phyloP scores from a whole-genome alignment of 2,329 filamentous ascomycete species.

The Cercospora zeae-maydis region DNA sequence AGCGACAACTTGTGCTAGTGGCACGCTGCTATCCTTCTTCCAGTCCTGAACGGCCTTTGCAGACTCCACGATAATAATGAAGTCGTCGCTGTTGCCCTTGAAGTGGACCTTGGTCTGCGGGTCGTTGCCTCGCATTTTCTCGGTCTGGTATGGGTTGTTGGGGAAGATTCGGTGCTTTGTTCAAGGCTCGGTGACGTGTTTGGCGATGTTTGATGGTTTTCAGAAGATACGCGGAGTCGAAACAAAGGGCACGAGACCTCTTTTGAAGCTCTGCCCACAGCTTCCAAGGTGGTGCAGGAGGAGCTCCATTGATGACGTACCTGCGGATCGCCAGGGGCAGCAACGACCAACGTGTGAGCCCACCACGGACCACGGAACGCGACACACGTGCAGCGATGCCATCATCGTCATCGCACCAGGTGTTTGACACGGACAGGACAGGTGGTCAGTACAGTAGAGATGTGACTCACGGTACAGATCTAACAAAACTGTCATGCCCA shows the following conservation, averaged over 20 bases:
- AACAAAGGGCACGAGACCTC: slow-evolving; percentile 5
- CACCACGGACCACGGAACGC: not conserved
- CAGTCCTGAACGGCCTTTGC: slow-evolving; percentile 69
- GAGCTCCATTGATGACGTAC: slow-evolving; percentile 9
- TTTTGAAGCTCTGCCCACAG: slow-evolving; percentile 14
- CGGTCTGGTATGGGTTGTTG: slow-evolving; percentile 3
- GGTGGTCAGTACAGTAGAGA: not conserved
- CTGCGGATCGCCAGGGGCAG: slow-evolving; percentile 8
- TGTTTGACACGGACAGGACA: not conserved
- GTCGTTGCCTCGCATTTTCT: slow-evolving; percentile 60
- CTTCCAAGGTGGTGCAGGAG: slow-evolving; percentile 13
- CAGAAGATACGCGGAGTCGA: not conserved
- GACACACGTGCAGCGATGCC: slow-evolving; percentile 1
- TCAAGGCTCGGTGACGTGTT: not conserved
- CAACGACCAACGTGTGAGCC: slow-evolving; percentile 2
- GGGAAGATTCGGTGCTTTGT: not conserved
- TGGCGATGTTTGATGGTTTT: slow-evolving; percentile 14
- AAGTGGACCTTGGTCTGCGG: slow-evolving; percentile 75
- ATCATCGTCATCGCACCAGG: slow-evolving; percentile 2
- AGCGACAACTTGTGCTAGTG: slow-evolving; percentile 79
- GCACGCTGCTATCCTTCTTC: slow-evolving; percentile 73
- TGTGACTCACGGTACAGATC: not conserved
- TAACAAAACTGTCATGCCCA: not conserved
- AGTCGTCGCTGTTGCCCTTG: slow-evolving; percentile 71
- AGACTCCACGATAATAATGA: slow-evolving; percentile 63